phyloP scores from a whole-genome alignment of 306 rosid species.

The Casuarina equisetifolia region DNA sequence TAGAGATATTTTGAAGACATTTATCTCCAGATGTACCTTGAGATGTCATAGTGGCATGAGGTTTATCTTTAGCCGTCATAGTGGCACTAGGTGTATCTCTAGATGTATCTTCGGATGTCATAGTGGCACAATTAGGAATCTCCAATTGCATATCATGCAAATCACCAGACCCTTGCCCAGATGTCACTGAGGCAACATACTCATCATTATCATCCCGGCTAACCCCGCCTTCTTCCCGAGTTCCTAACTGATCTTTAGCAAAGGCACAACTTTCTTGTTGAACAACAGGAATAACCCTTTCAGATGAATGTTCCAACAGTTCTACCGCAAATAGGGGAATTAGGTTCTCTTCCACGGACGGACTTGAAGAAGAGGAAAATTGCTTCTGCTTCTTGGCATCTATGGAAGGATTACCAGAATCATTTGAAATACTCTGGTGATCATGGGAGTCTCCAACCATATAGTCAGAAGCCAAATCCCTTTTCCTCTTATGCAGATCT shows the following conservation, averaged over 20 bases:
- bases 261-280: conserved; percentile 28
- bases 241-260: conserved; percentile 25
- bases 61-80: too few species aligned
- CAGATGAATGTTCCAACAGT: conserved; percentile 34
- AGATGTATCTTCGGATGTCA: conserved; percentile 9
- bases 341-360: conserved; percentile 30
- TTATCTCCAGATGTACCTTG: conserved; percentile 17
- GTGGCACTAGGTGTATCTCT: background rate
- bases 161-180: conserved; percentile 20
- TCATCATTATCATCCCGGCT: conserved; percentile 28
- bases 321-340: conserved; percentile 30
- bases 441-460: conserved; percentile 22
- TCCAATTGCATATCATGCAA: conserved; percentile 25
- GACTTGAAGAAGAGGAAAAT: conserved; percentile 24
- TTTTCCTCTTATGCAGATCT: conserved; percentile 39
- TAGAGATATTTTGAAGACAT: conserved; percentile 19
- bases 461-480: conserved; percentile 26
- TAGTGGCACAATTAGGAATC: conserved; percentile 22
- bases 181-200: conserved; percentile 30
- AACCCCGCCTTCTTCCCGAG: conserved; percentile 24
- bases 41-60: conserved; percentile 8
- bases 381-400: conserved; percentile 47
- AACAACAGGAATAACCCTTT: conserved; percentile 11
- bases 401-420: conserved; percentile 27
- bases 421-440: conserved; percentile 20